Conservation (phyloP, 257 asterid genomes). For the Nicotiana benthamiana region DNA sequence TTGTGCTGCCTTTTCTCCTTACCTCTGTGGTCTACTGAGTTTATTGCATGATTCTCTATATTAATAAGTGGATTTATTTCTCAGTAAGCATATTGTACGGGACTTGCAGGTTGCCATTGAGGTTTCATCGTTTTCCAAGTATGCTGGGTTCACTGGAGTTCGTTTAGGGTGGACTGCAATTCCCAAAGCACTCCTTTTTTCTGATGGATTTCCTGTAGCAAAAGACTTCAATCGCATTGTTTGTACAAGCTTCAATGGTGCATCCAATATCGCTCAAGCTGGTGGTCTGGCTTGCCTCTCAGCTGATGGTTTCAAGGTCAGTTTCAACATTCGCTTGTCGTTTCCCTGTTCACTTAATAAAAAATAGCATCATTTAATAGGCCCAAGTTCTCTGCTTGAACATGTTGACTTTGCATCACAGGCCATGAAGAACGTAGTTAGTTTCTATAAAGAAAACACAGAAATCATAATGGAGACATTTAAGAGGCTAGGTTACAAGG, state of each 20-base stretch:
- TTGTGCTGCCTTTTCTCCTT: background rate
- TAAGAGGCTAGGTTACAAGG: constrained; percentile 78
- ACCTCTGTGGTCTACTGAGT: background rate
- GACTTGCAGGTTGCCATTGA: constrained; percentile 83
- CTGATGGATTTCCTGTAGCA: constrained; percentile 87
- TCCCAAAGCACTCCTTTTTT: constrained; percentile 72
- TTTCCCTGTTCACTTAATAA: background rate
- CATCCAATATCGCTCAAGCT: constrained; percentile 94
- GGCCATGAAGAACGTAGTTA: constrained; percentile 91
- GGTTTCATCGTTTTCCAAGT: constrained; percentile 92
- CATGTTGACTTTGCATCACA: constrained; percentile 24
- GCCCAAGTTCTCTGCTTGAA: background rate
- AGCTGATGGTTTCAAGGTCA: constrained; percentile 79
- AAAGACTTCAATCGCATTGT: constrained; percentile 97
- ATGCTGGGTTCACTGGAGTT: constrained; percentile 97
- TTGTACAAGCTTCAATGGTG: constrained; percentile 89
- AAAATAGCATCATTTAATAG: background rate
- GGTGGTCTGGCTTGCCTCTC: constrained; percentile 92
- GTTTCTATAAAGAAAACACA: constrained; percentile 93
- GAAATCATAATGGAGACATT: constrained; percentile 73
- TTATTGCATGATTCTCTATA: background rate
- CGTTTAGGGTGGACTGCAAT: constrained; percentile 98
- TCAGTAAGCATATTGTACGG: background rate
- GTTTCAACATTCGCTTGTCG: constrained; percentile 1
- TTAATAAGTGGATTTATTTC: background rate